Evolutionary conservation across 441 rosid species (phyloP).

Genomic region (Eutrema salsugineum): DNA sequence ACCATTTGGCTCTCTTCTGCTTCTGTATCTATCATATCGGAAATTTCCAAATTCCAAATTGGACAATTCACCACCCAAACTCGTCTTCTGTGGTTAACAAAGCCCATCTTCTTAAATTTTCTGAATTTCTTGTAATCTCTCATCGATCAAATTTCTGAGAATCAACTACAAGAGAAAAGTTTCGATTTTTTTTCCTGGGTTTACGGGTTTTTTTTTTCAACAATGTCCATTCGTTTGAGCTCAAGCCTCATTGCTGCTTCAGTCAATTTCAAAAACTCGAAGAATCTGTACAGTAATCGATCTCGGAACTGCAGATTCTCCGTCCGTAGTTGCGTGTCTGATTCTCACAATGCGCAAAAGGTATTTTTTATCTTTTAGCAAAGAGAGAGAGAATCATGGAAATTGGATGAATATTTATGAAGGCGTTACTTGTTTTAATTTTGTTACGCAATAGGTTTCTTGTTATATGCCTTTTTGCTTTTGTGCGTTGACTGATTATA

Average conservation of each 20-base stretch:
- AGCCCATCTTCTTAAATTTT: background rate
- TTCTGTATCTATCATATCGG: constrained; percentile 12
- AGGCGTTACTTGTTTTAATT: constrained; percentile 1
- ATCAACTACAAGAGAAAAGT: background rate
- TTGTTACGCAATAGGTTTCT: constrained; percentile 12
- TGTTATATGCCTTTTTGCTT: background rate
- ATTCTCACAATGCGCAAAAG: constrained; percentile 47
- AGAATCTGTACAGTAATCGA: constrained; percentile 26
- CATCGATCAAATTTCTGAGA: background rate
- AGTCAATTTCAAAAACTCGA: constrained; percentile 29
- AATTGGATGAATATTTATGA: constrained; percentile 21
- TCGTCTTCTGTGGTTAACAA: constrained; percentile 10
- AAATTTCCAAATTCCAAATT: constrained; percentile 13
- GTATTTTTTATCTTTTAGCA: constrained; percentile 26
- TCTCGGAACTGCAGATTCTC: constrained; percentile 47
- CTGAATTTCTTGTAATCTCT: background rate
- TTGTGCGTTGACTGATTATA: background rate
- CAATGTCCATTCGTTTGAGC: constrained; percentile 31
- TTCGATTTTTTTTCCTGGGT: background rate
- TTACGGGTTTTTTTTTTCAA: background rate
- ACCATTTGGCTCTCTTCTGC: background rate
- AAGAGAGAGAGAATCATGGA: constrained; percentile 23
- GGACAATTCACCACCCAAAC: constrained; percentile 1
- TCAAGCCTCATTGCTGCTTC: constrained; percentile 31
- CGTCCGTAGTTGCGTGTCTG: constrained; percentile 36